Evolutionary conservation across 2,329 filamentous ascomycete species (phyloP).

Genomic region (Akanthomyces lecanii): DNA sequence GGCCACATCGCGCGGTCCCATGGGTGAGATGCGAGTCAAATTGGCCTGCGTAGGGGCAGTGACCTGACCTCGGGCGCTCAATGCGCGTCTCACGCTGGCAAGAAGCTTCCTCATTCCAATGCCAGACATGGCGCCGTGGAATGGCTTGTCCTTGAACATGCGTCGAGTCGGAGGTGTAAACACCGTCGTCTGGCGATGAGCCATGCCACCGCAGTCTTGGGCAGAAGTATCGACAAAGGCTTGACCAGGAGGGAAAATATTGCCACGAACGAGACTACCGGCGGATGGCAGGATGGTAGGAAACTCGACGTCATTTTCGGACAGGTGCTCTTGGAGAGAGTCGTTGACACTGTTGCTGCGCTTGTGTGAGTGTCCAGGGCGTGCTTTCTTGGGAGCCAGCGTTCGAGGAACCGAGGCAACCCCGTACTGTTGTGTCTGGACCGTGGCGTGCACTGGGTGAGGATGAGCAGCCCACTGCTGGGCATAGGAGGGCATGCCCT

Average conservation of each 20-base stretch:
- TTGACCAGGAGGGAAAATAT: slow-evolving; percentile 75
- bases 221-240: slow-evolving; percentile 69
- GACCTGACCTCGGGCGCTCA: slow-evolving; percentile 58
- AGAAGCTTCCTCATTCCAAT: slow-evolving; percentile 83
- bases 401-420: slow-evolving; percentile 55
- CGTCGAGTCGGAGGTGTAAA: slow-evolving; percentile 38
- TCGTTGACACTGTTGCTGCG: slow-evolving; percentile 85
- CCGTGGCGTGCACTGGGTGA: slow-evolving; percentile 29
- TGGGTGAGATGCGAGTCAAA: slow-evolving; percentile 44
- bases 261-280: slow-evolving; percentile 82
- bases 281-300: slow-evolving; percentile 64
- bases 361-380: slow-evolving; percentile 62
- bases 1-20: slow-evolving; percentile 49
- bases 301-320: slow-evolving; percentile 54
- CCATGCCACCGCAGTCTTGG: slow-evolving; percentile 42
- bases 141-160: slow-evolving; percentile 45
- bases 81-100: slow-evolving; percentile 75
- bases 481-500: slow-evolving; percentile 36
- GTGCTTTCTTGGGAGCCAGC: slow-evolving; percentile 55
- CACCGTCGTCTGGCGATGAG: slow-evolving; percentile 51
- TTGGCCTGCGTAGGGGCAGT: slow-evolving; percentile 42
- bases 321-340: slow-evolving; percentile 67
- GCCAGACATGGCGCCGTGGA: slow-evolving; percentile 58
- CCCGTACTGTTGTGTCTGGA: slow-evolving; percentile 38
- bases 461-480: slow-evolving; percentile 53